Evolutionary conservation across 2,329 filamentous ascomycete species (phyloP).

Genomic region (Paracorniculantispora psalliotae): DNA sequence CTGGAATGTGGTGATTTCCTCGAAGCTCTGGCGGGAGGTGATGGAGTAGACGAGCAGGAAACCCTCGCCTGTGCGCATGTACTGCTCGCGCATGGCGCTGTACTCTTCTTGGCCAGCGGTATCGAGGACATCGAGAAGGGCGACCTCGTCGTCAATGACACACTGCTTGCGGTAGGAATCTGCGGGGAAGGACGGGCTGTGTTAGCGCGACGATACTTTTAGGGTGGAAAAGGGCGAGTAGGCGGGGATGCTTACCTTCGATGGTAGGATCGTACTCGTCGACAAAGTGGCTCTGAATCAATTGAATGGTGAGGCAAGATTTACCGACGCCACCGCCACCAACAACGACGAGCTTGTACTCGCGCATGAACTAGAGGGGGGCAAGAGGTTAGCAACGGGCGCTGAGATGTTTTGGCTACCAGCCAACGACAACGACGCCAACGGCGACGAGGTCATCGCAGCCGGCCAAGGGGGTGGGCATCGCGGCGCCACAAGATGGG

Average conservation of each 20-base stretch:
- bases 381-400: slow-evolving; percentile 3
- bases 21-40: slow-evolving; percentile 93
- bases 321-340: slow-evolving; percentile 98
- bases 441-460: background rate
- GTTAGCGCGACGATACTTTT: background rate
- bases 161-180: slow-evolving; percentile 99
- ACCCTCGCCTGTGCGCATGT: slow-evolving; percentile 98
- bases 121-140: slow-evolving; percentile 94
- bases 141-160: slow-evolving; percentile 96
- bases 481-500: background rate
- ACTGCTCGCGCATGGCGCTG: slow-evolving; percentile 98
- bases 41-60: slow-evolving; percentile 98
- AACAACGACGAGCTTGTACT: slow-evolving; percentile 95
- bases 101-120: slow-evolving; percentile 99
- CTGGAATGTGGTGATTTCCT: slow-evolving; percentile 98
- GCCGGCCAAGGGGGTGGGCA: background rate
- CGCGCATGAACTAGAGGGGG: slow-evolving; percentile 65
- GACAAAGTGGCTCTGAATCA: slow-evolving; percentile 94
- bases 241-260: slow-evolving; percentile 64
- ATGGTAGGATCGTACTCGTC: slow-evolving; percentile 99
- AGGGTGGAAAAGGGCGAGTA: background rate
- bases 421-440: background rate
- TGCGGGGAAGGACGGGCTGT: slow-evolving; percentile 35
- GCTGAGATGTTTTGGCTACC: background rate
- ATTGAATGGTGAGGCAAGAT: slow-evolving; percentile 97